Evolutionary conservation across 2,329 filamentous ascomycete genomes (phyloP).

Genomic region (Pseudogymnoascus sp.): DNA sequence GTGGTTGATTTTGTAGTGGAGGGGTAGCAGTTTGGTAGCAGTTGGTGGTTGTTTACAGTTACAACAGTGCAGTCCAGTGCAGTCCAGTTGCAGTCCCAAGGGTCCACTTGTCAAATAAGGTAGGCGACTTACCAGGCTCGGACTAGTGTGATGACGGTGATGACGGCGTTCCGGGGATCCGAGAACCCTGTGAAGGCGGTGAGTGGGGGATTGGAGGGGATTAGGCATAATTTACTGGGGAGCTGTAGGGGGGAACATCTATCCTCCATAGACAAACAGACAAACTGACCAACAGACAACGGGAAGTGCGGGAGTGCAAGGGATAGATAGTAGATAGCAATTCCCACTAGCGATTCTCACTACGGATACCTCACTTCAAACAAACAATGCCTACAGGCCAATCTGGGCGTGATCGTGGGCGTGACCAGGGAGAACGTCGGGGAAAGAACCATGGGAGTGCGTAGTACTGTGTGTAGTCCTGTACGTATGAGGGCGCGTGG

Average conservation of each 20-base stretch:
- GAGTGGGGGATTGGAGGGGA: neutral
- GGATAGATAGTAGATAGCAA: neutral
- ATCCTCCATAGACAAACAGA: neutral
- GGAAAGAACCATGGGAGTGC: neutral
- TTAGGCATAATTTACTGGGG: neutral
- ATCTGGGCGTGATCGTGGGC: neutral
- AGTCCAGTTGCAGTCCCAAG: neutral
- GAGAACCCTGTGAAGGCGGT: conserved; percentile 2
- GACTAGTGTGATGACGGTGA: neutral
- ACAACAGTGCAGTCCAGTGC: too few relatives aligned
- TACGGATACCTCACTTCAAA: neutral
- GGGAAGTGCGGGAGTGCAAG: neutral
- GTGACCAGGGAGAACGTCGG: too few relatives aligned
- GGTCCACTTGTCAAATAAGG: conserved; percentile 5
- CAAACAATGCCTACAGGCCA: neutral
- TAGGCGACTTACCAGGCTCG: neutral
- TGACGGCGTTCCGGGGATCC: neutral
- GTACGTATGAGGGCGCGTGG: neutral
- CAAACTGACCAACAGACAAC: neutral
- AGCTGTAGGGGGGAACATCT: neutral
- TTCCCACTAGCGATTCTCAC: neutral
- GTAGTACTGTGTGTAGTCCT: neutral
- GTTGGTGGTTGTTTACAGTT: neutral
- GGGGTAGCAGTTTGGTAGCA: too few relatives aligned
- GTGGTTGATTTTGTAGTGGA: too few relatives aligned